A percentile compares a stretch with the other conserved stretches of the same genome.
Conservation (phyloP, 2,329 filamentous ascomycete species). For the Calonectria pseudoturangicola region DNA sequence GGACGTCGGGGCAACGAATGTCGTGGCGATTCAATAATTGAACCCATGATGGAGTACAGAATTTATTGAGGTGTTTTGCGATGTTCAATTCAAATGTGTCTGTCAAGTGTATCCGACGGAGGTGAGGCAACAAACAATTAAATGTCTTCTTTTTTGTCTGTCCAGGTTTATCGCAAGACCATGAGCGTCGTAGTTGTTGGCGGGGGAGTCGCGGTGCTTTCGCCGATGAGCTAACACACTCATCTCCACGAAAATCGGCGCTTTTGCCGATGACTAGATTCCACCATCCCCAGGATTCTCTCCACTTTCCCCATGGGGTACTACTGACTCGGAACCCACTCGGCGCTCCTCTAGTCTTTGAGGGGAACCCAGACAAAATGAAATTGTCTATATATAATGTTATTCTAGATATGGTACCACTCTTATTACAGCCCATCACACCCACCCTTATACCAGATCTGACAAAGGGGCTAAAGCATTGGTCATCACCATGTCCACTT, state of each 20-base stretch:
- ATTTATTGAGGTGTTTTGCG: background rate
- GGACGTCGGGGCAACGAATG: background rate
- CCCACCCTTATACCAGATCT: background rate
- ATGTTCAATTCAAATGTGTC: background rate
- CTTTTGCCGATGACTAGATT: background rate
- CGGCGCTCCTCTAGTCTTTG: background rate
- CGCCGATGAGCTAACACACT: background rate
- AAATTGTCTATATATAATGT: slow-evolving; percentile 17
- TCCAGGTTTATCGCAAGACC: background rate
- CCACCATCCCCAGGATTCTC: background rate
- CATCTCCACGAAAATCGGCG: background rate
- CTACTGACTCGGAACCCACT: background rate
- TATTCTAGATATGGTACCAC: background rate
- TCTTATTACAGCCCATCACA: too few species aligned
- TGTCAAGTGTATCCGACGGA: background rate
- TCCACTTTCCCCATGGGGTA: slow-evolving; percentile 26
- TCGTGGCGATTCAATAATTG: background rate
- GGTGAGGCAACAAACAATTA: background rate
- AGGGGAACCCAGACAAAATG: too few species aligned
- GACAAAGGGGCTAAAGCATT: too few species aligned
- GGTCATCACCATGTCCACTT: background rate
- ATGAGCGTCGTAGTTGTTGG: background rate
- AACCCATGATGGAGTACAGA: background rate
- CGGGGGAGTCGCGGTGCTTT: background rate
- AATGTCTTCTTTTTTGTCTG: background rate